Conservation (phyloP, 2,329 filamentous ascomycete species). For the Curvularia lunata region DNA sequence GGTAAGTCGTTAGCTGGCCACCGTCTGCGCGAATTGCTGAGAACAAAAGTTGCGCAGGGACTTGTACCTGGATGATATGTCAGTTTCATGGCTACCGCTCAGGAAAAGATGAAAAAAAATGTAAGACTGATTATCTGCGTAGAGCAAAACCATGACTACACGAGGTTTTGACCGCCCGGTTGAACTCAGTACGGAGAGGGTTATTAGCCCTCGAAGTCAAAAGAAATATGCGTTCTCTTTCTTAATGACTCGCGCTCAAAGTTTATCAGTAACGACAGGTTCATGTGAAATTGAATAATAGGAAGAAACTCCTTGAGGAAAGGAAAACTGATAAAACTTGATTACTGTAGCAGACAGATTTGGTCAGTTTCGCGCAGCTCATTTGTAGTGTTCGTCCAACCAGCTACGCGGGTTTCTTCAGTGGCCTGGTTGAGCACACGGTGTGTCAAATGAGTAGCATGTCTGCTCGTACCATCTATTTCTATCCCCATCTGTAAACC, state of each 20-base stretch:
- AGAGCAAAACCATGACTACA: not conserved
- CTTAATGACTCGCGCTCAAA: not conserved
- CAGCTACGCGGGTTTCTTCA: too few species aligned
- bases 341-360: too few species aligned
- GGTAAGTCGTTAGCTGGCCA: not conserved
- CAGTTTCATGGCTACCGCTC: not conserved
- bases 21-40: not conserved
- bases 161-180: not conserved
- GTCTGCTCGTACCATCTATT: too few species aligned
- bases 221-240: not conserved
- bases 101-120: not conserved
- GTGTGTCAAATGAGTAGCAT: too few species aligned
- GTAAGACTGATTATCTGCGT: not conserved
- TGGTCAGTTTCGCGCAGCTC: too few species aligned
- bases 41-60: not conserved
- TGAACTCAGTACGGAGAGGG: not conserved
- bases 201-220: not conserved
- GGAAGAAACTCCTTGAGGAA: too few species aligned
- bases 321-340: too few species aligned
- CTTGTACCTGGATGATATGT: not conserved
- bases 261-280: not conserved
- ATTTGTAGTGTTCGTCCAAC: too few species aligned
- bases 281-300: not conserved
- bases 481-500: too few species aligned
- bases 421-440: too few species aligned